A percentile compares a stretch with the other conserved stretches of the same genome.
Conservation (phyloP, 1,139 yeast genomes). For the Geotrichum restrictum region DNA sequence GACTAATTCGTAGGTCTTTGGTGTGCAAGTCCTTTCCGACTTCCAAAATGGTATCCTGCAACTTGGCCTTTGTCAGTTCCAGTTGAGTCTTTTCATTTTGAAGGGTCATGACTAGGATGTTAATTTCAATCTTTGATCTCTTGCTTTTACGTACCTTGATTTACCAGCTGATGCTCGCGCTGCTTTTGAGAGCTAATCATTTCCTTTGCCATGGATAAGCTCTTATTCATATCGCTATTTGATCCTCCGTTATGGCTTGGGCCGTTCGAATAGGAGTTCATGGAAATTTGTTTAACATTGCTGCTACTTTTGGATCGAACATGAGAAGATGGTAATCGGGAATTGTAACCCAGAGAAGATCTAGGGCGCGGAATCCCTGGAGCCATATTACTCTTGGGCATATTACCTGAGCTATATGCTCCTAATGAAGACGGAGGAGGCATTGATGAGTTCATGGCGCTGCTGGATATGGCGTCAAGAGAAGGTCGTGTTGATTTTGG, state of each 20-base stretch:
- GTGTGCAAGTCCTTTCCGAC: slow-evolving; percentile 29
- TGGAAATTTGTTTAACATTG: slow-evolving; percentile 6
- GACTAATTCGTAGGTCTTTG: slow-evolving; percentile 10
- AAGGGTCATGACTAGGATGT: slow-evolving; percentile 6
- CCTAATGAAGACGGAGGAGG: background rate
- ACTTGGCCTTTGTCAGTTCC: slow-evolving; percentile 6
- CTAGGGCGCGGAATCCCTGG: slow-evolving; percentile 4
- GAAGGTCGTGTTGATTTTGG: slow-evolving; percentile 2
- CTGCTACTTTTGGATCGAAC: slow-evolving; percentile 5
- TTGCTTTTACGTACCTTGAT: slow-evolving; percentile 20
- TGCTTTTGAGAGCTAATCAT: slow-evolving; percentile 5
- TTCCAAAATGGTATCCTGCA: slow-evolving; percentile 37
- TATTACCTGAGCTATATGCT: background rate
- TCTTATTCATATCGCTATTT: slow-evolving; percentile 2
- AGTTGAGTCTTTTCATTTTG: slow-evolving; percentile 15
- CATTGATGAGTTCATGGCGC: background rate
- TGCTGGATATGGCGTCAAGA: background rate
- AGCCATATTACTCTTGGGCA: background rate
- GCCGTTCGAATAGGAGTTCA: background rate
- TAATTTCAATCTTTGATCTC: slow-evolving; percentile 26
- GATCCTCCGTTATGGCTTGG: background rate
- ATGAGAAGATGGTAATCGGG: slow-evolving; percentile 1
- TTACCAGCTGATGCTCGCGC: background rate
- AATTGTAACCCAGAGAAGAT: slow-evolving; percentile 1
- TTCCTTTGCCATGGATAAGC: slow-evolving; percentile 6